Evolutionary conservation across 2,329 filamentous ascomycete genomes (phyloP).

Genomic region (Metarhizium sp.): DNA sequence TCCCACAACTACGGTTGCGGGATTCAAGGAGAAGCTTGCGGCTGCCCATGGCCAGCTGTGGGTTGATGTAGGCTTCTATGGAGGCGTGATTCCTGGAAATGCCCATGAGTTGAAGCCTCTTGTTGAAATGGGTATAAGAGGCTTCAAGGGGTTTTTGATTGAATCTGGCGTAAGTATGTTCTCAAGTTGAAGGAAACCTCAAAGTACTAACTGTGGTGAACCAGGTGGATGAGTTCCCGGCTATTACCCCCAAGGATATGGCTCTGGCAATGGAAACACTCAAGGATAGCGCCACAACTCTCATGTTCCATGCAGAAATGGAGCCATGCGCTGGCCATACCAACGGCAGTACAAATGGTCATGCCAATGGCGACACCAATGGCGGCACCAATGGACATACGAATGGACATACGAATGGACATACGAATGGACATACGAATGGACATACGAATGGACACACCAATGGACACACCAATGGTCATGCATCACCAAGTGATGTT

Average conservation of each 20-base stretch:
- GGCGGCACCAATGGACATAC: not conserved
- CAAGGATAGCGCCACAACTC: conserved; percentile 71
- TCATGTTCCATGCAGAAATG: conserved; percentile 99
- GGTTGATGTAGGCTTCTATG: conserved; percentile 99
- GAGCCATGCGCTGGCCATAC: conserved; percentile 64
- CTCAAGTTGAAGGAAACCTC: not conserved
- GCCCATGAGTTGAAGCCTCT: conserved; percentile 67
- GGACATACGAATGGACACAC: not conserved
- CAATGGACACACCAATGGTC: not conserved
- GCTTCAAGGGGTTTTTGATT: conserved; percentile 97
- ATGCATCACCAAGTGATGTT: conserved; percentile 44
- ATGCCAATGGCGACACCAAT: not conserved
- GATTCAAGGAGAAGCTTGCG: conserved; percentile 74
- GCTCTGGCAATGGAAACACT: conserved; percentile 71
- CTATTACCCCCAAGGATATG: conserved; percentile 74
- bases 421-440: not conserved
- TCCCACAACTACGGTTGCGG: conserved; percentile 80
- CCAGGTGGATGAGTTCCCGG: conserved; percentile 90
- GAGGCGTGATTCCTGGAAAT: conserved; percentile 89
- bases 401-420: too few relatives aligned
- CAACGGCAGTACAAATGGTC: not conserved
- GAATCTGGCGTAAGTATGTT: conserved; percentile 70
- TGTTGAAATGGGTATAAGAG: conserved; percentile 76
- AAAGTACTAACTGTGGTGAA: not conserved
- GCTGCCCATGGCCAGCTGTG: conserved; percentile 85